Evolutionary conservation across 345 rosid species (phyloP), one percentile per base, ranked within the genome.

Genomic region (Ailanthus altissimus): DNA sequence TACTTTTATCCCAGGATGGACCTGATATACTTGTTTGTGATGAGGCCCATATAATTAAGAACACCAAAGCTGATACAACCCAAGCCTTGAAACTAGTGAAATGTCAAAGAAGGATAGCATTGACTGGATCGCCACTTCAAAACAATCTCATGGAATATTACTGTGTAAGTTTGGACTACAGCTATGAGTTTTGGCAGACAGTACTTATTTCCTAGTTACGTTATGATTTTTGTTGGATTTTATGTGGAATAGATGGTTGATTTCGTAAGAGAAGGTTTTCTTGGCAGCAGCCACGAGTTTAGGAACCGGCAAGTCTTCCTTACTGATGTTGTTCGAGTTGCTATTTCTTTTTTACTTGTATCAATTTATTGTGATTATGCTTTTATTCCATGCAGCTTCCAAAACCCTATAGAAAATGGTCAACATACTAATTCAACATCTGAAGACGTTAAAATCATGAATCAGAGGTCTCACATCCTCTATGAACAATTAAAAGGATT

Each of bases 1-100:
- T 32, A 1, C 3, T 32, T 61, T 28, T 73, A 78, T 77, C 50
- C 82, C 85, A 97, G 99, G 96, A 94, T 84, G 98, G 96, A 81
- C 98, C 99, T 78, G 99, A 97, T 87, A 91, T 97, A 85, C 98
- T 97, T 82, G 97, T 97, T 80, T 97, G 99, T 80, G 99, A 97
- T 77, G 99, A 97, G 83, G 99, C 99, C 75, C 98, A 97, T 84
- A 88, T 86, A 76, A 97, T 97, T 81, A 97, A 97, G 90, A 97
- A 97, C 84, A 89, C 97, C 74, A 91, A 86, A 85, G 99, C 99
- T 77, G 97, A 89, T 84, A 94, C 99, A 82, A 97, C 99, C 47
- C 98, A 92, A 85, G 90, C 99, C 62, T 85, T 97, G 88, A 97
- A 97, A 84, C 97, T 73, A 80, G 98, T 97, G 75, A 91, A 88